Evolutionary conservation across 2,329 filamentous ascomycete species (phyloP).

Genomic region (Scytalidium lignicola): DNA sequence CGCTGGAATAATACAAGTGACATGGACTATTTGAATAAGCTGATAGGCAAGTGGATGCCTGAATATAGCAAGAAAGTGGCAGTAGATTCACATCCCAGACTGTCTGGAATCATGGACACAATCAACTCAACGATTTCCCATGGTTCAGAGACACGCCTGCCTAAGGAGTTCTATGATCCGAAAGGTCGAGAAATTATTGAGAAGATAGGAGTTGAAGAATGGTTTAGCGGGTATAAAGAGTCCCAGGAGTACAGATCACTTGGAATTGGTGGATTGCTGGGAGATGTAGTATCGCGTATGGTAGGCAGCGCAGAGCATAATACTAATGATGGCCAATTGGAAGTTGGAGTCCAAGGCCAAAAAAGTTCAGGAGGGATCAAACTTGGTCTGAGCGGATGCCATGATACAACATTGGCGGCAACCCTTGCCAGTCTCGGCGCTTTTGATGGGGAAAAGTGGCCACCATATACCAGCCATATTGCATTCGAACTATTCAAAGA

Average conservation of each 20-base stretch:
- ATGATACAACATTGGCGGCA: constrained; percentile 87
- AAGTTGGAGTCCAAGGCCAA: constrained; percentile 35
- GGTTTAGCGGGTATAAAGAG: constrained; percentile 84
- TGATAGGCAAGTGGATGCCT: constrained; percentile 84
- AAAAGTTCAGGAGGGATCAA: constrained; percentile 53
- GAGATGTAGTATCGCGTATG: constrained; percentile 77
- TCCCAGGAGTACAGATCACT: constrained; percentile 81
- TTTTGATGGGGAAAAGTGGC: constrained; percentile 71
- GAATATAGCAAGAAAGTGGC: constrained; percentile 61
- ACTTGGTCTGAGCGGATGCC: constrained; percentile 78
- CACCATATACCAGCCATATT: constrained; percentile 87
- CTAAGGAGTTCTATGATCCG: constrained; percentile 80
- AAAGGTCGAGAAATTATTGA: constrained; percentile 66
- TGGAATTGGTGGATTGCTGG: constrained; percentile 79
- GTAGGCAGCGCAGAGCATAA: constrained; percentile 58
- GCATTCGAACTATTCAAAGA: constrained; percentile 82
- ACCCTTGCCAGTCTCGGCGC: constrained; percentile 74
- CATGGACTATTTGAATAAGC: constrained; percentile 74
- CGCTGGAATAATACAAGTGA: constrained; percentile 74
- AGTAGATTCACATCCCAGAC: constrained; percentile 76
- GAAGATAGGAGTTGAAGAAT: constrained; percentile 78
- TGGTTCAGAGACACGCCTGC: constrained; percentile 71
- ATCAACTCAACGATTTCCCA: constrained; percentile 87
- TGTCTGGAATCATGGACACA: constrained; percentile 91
- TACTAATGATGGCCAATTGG: constrained; percentile 45